These are phyloP conservation scores for Saccharomyces uvarum DNA, from an alignment of 1,139 yeast genomes.

Conservation along the genomic window DNA sequence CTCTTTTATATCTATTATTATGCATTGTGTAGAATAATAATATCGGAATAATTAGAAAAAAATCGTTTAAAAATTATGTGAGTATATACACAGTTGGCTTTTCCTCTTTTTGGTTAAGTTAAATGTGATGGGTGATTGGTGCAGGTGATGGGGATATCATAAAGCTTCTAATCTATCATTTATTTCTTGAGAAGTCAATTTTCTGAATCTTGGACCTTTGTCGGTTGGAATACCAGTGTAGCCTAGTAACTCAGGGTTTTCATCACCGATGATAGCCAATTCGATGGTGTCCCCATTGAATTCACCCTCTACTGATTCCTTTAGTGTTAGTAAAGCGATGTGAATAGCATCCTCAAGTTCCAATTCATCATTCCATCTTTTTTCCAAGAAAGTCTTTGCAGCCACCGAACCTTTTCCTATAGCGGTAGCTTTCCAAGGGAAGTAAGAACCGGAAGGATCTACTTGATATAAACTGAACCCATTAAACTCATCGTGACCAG, in stretches of 20 bases:
- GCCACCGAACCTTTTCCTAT: slow-evolving; percentile 92
- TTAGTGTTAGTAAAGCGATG: slow-evolving; percentile 85
- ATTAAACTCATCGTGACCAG: slow-evolving; percentile 82
- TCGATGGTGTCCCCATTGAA: slow-evolving; percentile 95
- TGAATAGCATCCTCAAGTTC: slow-evolving; percentile 98
- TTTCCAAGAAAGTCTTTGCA: slow-evolving; percentile 93
- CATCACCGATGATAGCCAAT: slow-evolving; percentile 78
- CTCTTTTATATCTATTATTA: slow-evolving; percentile 3
- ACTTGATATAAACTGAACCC: slow-evolving; percentile 88
- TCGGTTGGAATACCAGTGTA: slow-evolving; percentile 72
- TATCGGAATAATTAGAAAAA: slow-evolving; percentile 2
- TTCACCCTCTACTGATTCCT: slow-evolving; percentile 97
- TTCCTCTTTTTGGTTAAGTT: not conserved
- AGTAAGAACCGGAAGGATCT: slow-evolving; percentile 95
- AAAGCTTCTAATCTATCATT: slow-evolving; percentile 91
- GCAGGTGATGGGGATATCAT: slow-evolving; percentile 27
- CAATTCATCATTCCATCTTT: slow-evolving; percentile 94
- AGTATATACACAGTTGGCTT: not conserved
- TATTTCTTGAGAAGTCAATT: slow-evolving; percentile 80
- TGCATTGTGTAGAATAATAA: slow-evolving; percentile 2
- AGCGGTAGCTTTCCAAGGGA: slow-evolving; percentile 99
- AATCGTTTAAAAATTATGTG: not conserved
- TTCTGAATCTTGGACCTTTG: slow-evolving; percentile 81
- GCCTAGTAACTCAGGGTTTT: slow-evolving; percentile 76
- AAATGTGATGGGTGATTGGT: not conserved